Conservation (phyloP, 306 rosid species). For the cucumber (Cucumis sativus) region DNA sequence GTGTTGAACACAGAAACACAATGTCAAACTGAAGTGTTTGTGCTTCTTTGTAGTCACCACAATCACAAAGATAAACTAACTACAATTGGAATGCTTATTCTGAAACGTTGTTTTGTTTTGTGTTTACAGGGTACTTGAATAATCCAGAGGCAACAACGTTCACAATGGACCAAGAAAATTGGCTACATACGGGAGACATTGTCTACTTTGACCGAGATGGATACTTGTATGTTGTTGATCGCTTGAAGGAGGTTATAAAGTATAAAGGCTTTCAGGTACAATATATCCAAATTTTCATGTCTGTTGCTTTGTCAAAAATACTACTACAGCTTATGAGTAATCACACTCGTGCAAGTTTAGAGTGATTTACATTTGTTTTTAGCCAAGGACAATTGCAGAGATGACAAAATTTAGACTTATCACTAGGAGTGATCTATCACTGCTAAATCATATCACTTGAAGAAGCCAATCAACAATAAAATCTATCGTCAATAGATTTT, state of each 20-base stretch:
- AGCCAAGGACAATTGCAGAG: too few species aligned
- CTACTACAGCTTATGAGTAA: not conserved
- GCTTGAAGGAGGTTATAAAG: constrained; percentile 86
- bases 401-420: too few species aligned
- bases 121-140: constrained; percentile 59
- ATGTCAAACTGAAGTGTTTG: too few species aligned
- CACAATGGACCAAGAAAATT: constrained; percentile 52
- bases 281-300: not conserved
- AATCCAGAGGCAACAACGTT: constrained; percentile 48
- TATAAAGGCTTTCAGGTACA: constrained; percentile 89
- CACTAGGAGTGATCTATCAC: too few species aligned
- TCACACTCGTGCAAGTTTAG: not conserved
- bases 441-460: too few species aligned
- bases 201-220: constrained; percentile 66
- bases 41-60: too few species aligned
- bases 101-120: not conserved
- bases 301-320: not conserved
- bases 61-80: too few species aligned
- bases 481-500: too few species aligned
- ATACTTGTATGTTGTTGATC: constrained; percentile 46
- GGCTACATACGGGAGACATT: constrained; percentile 74
- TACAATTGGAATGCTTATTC: not conserved
- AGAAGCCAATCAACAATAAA: too few species aligned
- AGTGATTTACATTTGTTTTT: too few species aligned
- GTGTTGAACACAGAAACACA: too few species aligned